Percentiles rank a stretch among this genome's conserved stretches.
These are phyloP conservation scores for Przewalskia tangutica DNA, from an alignment of 257 asterid genomes.

Conservation along the genomic window DNA sequence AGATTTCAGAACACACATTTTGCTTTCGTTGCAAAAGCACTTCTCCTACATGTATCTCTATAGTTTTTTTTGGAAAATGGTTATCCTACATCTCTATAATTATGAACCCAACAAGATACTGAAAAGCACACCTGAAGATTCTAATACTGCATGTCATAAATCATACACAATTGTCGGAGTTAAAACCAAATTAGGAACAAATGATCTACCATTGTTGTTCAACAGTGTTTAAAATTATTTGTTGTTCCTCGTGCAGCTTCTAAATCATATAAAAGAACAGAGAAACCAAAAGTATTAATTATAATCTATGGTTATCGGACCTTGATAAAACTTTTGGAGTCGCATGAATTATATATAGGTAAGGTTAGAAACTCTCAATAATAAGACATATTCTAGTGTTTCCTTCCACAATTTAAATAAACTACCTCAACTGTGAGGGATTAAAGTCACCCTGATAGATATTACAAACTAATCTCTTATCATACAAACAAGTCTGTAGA, in stretches of 20 bases:
- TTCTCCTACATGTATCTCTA: neutral
- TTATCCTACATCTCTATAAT: neutral
- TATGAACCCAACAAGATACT: neutral
- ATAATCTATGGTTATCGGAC: neutral
- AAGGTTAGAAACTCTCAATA: neutral
- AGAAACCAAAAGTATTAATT: neutral
- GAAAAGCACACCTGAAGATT: neutral
- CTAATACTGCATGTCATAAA: neutral
- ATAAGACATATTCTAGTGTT: neutral
- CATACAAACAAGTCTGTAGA: neutral
- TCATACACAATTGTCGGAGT: neutral
- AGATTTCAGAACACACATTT: too few species aligned
- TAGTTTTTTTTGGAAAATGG: neutral
- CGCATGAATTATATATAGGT: neutral
- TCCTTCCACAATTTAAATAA: neutral
- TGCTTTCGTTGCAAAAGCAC: too few species aligned
- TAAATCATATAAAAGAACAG: neutral
- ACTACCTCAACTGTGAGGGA: neutral
- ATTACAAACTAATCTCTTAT: too few species aligned
- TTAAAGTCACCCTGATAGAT: too few species aligned
- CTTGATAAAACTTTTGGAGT: neutral
- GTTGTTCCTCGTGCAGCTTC: neutral
- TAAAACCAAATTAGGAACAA: neutral
- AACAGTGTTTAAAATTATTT: neutral
- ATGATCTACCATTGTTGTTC: neutral